phyloP scores from a whole-genome alignment of 1,139 yeast species.

The Zygoascus meyerae region DNA sequence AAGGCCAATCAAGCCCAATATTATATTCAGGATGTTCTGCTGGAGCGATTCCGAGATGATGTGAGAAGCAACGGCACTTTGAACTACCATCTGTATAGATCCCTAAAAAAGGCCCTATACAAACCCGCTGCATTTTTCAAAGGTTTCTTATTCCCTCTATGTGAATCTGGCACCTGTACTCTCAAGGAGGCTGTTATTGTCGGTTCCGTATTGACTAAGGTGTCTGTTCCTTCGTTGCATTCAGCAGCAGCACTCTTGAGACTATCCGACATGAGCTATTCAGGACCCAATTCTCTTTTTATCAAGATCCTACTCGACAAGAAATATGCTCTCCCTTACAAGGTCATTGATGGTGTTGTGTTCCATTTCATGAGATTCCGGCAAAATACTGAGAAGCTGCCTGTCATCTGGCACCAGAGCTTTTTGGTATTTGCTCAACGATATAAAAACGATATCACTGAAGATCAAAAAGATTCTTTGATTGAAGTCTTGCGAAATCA shows the following conservation, averaged over 20 bases:
- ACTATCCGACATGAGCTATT: constrained; percentile 64
- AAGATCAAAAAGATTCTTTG: constrained; percentile 91
- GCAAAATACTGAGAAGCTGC: constrained; percentile 55
- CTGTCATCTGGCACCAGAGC: constrained; percentile 97
- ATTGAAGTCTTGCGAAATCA: constrained; percentile 88
- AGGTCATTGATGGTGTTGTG: constrained; percentile 92
- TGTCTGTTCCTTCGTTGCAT: constrained; percentile 90
- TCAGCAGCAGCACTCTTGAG: constrained; percentile 93
- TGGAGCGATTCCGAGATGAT: constrained; percentile 78
- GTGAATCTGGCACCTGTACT: constrained; percentile 62
- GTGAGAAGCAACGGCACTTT: constrained; percentile 60
- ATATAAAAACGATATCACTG: constrained; percentile 93
- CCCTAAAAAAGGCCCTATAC: constrained; percentile 85
- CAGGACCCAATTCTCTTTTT: constrained; percentile 86
- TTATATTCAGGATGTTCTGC: constrained; percentile 66
- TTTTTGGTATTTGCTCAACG: constrained; percentile 90
- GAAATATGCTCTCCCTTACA: constrained; percentile 94
- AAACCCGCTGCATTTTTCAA: constrained; percentile 97
- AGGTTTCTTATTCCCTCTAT: constrained; percentile 88
- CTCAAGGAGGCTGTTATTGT: constrained; percentile 94
- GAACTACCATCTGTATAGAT: constrained; percentile 88
- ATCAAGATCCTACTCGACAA: constrained; percentile 85
- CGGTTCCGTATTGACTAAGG: constrained; percentile 82
- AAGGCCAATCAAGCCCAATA: constrained; percentile 84
- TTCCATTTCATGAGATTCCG: constrained; percentile 87